A percentile compares a stretch with the other conserved stretches of the same genome.
Evolutionary conservation across 1,284 basidiomycete genomes (phyloP).

Genomic region (Moniliophthora roreri): DNA sequence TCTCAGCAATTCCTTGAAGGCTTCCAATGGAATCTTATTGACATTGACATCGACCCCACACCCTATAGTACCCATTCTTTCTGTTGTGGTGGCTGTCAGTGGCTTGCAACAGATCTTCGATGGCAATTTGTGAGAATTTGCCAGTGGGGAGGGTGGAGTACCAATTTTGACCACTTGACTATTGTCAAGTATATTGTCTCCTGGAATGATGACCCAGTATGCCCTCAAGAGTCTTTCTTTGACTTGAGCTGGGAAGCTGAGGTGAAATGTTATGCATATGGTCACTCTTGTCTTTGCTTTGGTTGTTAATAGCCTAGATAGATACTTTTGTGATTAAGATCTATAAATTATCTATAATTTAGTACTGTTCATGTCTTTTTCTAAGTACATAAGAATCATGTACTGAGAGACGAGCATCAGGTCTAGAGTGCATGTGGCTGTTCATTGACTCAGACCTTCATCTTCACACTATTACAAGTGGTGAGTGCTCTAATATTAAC

Average conservation of each 20-base stretch:
- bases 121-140: constrained; percentile 29
- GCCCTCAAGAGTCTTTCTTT: constrained; percentile 29
- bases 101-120: constrained; percentile 21
- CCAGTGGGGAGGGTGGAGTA: constrained; percentile 38
- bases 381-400: too few species aligned
- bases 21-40: constrained; percentile 32
- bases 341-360: too few species aligned
- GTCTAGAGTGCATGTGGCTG: too few species aligned
- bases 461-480: too few species aligned
- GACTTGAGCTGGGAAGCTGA: constrained; percentile 23
- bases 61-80: constrained; percentile 34
- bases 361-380: too few species aligned
- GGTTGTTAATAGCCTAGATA: not conserved
- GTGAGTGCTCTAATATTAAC: too few species aligned
- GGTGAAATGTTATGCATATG: constrained; percentile 27
- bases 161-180: constrained; percentile 29
- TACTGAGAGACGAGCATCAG: too few species aligned
- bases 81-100: constrained; percentile 29
- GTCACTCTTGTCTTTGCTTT: constrained; percentile 28
- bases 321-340: too few species aligned
- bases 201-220: constrained; percentile 30
- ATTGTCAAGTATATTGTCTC: constrained; percentile 37
- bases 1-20: constrained; percentile 30
- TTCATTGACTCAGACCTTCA: too few species aligned
- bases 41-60: constrained; percentile 25